Percentiles rank a stretch among this genome's conserved stretches.
Evolutionary conservation across 306 rosid species (phyloP).

Genomic region (Castanea sativa): DNA sequence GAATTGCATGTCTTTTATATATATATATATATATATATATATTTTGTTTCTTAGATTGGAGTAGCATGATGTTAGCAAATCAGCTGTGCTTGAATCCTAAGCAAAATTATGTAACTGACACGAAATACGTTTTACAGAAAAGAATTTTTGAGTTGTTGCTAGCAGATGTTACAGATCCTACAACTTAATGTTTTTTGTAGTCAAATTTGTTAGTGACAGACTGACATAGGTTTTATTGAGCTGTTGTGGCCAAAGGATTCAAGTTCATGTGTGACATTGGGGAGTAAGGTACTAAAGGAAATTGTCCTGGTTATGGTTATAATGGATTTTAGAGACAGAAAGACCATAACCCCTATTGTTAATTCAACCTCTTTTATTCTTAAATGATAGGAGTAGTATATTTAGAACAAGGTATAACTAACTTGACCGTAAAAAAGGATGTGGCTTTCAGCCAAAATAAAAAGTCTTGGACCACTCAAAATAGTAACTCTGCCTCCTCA

Average conservation of each 20-base stretch:
- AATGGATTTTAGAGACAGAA: neutral
- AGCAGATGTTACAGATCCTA: no score
- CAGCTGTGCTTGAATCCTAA: no score
- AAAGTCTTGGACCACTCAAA: slow-evolving; percentile 14
- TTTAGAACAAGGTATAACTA: slow-evolving; percentile 3
- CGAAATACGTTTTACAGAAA: no score
- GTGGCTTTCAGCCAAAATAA: slow-evolving; percentile 28
- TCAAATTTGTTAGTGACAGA: no score
- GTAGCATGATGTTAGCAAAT: no score
- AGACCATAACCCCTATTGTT: neutral
- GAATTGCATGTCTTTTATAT: no score
- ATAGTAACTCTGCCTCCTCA: slow-evolving; percentile 13
- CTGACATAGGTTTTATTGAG: no score
- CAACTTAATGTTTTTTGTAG: no score
- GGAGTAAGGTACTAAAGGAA: neutral
- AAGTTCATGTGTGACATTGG: neutral
- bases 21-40: no score
- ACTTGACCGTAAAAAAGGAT: slow-evolving; percentile 6
- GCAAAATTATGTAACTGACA: no score
- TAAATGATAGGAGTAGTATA: neutral
- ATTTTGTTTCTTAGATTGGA: no score
- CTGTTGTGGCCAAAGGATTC: neutral
- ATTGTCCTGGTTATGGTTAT: neutral
- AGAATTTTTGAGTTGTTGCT: no score
- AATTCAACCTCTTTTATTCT: neutral